Conservation (phyloP, 306 rosid genomes). For the Fragaria nilgerrensis region DNA sequence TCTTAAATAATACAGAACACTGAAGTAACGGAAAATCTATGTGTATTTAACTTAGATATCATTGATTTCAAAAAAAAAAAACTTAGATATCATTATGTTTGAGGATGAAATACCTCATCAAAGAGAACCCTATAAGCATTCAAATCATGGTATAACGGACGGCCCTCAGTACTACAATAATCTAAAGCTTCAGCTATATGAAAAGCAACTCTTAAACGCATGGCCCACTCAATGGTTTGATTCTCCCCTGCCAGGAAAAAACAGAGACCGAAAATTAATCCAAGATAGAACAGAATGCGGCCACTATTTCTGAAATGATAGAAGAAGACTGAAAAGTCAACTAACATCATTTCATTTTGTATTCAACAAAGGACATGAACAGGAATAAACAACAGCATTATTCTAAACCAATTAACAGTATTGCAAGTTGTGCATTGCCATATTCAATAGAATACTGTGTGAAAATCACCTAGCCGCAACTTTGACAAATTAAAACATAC, state of each 20-base stretch:
- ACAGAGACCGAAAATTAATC: conserved; percentile 19
- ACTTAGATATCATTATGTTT: background rate
- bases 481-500: background rate
- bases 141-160: conserved; percentile 84
- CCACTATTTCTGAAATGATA: conserved; percentile 7
- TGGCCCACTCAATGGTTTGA: conserved; percentile 96
- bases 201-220: conserved; percentile 88
- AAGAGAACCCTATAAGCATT: conserved; percentile 96
- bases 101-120: conserved; percentile 55
- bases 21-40: conserved; percentile 1
- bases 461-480: background rate
- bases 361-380: background rate
- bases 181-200: conserved; percentile 88
- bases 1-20: background rate
- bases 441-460: background rate
- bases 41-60: background rate
- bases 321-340: conserved; percentile 1
- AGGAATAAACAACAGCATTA: background rate
- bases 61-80: no score
- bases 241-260: conserved; percentile 70
- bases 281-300: conserved; percentile 8
- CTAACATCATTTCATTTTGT: background rate
- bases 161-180: conserved; percentile 84
- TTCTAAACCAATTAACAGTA: background rate
- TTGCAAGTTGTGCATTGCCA: background rate